Percentiles rank a stretch among this genome's conserved stretches.
phyloP scores from a whole-genome alignment of 2,329 filamentous ascomycete genomes.

The Fusarium newnesense region DNA sequence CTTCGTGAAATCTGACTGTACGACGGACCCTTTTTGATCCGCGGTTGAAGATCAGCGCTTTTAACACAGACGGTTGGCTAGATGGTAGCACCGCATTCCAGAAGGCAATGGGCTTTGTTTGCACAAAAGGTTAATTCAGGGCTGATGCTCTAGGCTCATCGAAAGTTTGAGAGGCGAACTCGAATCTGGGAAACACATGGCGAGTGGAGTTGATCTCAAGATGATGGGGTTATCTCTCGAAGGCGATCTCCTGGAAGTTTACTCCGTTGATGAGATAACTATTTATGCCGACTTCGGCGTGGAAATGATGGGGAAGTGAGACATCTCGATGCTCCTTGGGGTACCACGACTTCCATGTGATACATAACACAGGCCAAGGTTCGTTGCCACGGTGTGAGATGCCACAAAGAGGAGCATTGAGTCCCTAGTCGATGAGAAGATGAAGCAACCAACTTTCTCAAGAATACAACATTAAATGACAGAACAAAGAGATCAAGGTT shows the following conservation, averaged over 20 bases:
- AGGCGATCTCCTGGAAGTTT: neutral
- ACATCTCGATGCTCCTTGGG: conserved; percentile 22
- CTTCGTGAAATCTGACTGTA: conserved; percentile 12
- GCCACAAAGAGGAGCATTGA: neutral
- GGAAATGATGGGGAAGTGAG: conserved; percentile 21
- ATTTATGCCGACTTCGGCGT: conserved; percentile 19
- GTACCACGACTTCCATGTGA: conserved; percentile 10
- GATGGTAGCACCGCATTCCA: conserved; percentile 21
- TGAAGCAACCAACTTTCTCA: neutral
- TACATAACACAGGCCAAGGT: conserved; percentile 11
- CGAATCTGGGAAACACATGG: conserved; percentile 30
- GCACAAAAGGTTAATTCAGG: conserved; percentile 2
- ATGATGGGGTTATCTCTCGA: neutral
- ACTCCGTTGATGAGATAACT: neutral
- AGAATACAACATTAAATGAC: conserved; percentile 6
- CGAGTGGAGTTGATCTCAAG: conserved; percentile 25
- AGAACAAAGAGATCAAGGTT: conserved; percentile 21
- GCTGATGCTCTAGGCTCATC: conserved; percentile 3
- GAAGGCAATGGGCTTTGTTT: conserved; percentile 4
- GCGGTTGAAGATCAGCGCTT: conserved; percentile 21
- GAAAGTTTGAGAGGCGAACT: conserved; percentile 4
- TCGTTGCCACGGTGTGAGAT: conserved; percentile 22
- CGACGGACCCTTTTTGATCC: conserved; percentile 20
- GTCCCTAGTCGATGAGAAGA: neutral
- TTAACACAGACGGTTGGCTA: conserved; percentile 7